phyloP scores from a whole-genome alignment of 345 rosid species.

The Salix koriyanagi region DNA sequence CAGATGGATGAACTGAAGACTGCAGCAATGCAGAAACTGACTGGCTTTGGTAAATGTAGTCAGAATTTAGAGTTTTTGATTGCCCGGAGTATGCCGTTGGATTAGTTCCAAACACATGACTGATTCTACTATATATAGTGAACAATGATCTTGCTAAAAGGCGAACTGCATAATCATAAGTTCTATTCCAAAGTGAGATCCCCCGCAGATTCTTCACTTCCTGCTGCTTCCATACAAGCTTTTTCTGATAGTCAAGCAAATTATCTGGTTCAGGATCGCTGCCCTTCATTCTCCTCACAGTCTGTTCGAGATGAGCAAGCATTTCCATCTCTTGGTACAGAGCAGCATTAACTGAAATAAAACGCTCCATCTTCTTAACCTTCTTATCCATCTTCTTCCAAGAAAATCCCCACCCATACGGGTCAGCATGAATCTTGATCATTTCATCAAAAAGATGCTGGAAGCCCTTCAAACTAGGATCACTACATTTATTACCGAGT shows the following conservation, averaged over 20 bases:
- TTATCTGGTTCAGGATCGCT: constrained; percentile 53
- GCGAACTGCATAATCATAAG: constrained; percentile 62
- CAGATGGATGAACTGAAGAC: constrained; percentile 52
- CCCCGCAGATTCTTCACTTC: constrained; percentile 73
- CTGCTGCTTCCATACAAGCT: constrained; percentile 75
- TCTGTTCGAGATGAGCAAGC: constrained; percentile 73
- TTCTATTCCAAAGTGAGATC: constrained; percentile 81
- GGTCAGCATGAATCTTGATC: constrained; percentile 56
- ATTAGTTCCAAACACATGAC: constrained; percentile 60
- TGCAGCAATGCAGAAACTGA: constrained; percentile 61
- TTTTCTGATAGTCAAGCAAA: constrained; percentile 63
- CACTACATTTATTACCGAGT: constrained; percentile 64
- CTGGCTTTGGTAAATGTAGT: constrained; percentile 58
- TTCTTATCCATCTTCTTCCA: constrained; percentile 81
- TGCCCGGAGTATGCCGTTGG: constrained; percentile 37
- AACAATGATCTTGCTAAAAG: constrained; percentile 76
- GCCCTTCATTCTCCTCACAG: constrained; percentile 59
- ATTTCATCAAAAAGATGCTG: constrained; percentile 51
- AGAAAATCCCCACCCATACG: constrained; percentile 64
- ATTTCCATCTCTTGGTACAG: constrained; percentile 91
- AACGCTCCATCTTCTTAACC: constrained; percentile 81
- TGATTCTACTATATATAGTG: constrained; percentile 65
- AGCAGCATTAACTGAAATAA: constrained; percentile 59
- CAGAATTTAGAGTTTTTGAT: constrained; percentile 41
- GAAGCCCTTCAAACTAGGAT: constrained; percentile 59